Evolutionary conservation across 2,329 filamentous ascomycete species (phyloP).

Genomic region (Emmonsia crescens): DNA sequence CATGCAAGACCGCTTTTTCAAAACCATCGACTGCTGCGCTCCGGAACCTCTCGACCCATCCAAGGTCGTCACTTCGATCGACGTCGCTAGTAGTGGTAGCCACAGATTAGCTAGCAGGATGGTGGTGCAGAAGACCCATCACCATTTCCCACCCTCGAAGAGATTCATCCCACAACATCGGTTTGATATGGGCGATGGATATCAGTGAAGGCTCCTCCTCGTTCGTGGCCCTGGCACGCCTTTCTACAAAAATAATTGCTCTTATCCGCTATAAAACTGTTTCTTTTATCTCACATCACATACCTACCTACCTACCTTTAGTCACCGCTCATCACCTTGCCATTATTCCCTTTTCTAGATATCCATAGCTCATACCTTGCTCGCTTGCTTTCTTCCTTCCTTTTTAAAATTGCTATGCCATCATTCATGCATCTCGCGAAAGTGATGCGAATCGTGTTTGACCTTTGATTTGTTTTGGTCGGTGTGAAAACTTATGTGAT

Average conservation of each 20-base stretch:
- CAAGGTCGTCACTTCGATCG: slow-evolving; percentile 49
- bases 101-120: slow-evolving; percentile 17
- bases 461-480: background rate
- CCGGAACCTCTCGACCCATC: slow-evolving; percentile 51
- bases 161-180: slow-evolving; percentile 19
- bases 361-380: too few species aligned
- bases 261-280: background rate
- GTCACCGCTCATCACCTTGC: background rate
- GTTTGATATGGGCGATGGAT: slow-evolving; percentile 21
- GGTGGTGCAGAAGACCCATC: slow-evolving; percentile 23
- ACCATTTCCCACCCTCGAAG: slow-evolving; percentile 24
- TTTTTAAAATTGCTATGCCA: background rate
- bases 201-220: slow-evolving; percentile 1
- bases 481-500: background rate
- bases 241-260: background rate
- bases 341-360: background rate
- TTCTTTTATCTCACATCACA: too few species aligned
- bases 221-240: background rate
- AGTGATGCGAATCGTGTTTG: background rate
- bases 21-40: slow-evolving; percentile 68
- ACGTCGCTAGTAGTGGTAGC: slow-evolving; percentile 19
- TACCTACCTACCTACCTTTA: background rate
- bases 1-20: slow-evolving; percentile 60
- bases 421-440: background rate
- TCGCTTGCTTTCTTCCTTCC: too few species aligned